phyloP scores from a whole-genome alignment of 768 basidiomycete genomes.

The Clathrus columnatus region DNA sequence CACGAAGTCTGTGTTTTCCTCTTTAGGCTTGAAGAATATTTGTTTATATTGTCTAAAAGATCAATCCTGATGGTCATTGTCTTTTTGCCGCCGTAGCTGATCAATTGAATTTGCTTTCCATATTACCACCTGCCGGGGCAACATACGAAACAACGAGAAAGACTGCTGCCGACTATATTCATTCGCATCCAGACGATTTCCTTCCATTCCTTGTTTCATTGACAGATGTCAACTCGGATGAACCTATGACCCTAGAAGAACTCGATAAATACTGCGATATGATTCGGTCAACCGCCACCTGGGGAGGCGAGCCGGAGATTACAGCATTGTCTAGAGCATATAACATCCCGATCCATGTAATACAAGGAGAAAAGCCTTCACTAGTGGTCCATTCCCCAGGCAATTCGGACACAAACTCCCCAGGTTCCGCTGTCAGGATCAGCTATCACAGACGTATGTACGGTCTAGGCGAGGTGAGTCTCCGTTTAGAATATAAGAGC shows the following conservation, averaged over 20 bases:
- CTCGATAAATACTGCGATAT: slow-evolving; percentile 69
- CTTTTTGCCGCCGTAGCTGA: slow-evolving; percentile 92
- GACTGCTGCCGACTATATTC: slow-evolving; percentile 75
- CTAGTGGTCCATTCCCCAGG: slow-evolving; percentile 75
- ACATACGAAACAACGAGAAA: slow-evolving; percentile 53
- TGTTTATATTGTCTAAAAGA: slow-evolving; percentile 38
- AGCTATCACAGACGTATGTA: slow-evolving; percentile 94
- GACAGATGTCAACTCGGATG: slow-evolving; percentile 53
- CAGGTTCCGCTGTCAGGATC: slow-evolving; percentile 48
- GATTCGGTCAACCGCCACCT: slow-evolving; percentile 77
- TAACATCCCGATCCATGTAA: slow-evolving; percentile 80
- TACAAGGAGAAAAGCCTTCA: slow-evolving; percentile 74
- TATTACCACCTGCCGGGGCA: slow-evolving; percentile 50
- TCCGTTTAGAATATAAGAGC: background rate
- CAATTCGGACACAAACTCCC: slow-evolving; percentile 21
- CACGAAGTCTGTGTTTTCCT: slow-evolving; percentile 40
- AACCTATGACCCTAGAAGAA: slow-evolving; percentile 52
- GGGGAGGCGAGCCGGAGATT: slow-evolving; percentile 98
- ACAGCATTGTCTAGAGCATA: slow-evolving; percentile 77
- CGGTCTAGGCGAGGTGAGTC: slow-evolving; percentile 85
- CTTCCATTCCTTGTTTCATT: slow-evolving; percentile 80
- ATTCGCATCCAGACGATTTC: slow-evolving; percentile 79
- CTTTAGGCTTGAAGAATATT: background rate
- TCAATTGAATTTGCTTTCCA: slow-evolving; percentile 68
- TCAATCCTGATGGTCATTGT: slow-evolving; percentile 93